Conservation (phyloP, 331 rosid genomes). For the Rosa hybrid region DNA sequence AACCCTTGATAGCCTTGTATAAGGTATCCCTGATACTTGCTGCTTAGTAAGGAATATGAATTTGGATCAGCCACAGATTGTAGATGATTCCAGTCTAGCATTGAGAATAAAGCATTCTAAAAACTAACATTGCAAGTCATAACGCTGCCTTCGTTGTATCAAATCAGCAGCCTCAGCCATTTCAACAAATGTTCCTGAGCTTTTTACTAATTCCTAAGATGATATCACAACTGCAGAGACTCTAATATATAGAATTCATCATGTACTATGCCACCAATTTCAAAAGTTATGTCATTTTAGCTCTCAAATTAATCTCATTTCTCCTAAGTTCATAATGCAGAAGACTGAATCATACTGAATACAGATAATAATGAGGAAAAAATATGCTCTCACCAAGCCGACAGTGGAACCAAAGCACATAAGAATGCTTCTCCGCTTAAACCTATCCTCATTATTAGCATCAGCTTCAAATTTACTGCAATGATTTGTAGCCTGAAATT, state of each 20-base stretch:
- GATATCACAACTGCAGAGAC: constrained; percentile 58
- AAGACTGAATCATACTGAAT: background rate
- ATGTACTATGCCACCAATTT: no score
- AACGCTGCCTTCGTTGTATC: constrained; percentile 86
- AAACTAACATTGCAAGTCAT: constrained; percentile 75
- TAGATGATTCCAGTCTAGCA: constrained; percentile 12
- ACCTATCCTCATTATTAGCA: constrained; percentile 33
- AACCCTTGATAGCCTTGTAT: constrained; percentile 68
- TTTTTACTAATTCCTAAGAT: constrained; percentile 65
- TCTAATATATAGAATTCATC: constrained; percentile 12
- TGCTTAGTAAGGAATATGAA: constrained; percentile 39
- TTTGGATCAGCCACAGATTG: constrained; percentile 19
- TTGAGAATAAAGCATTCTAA: constrained; percentile 13
- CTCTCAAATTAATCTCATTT: no score
- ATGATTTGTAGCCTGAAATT: constrained; percentile 52
- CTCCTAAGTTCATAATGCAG: no score
- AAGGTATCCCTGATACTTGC: constrained; percentile 73
- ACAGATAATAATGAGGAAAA: constrained; percentile 5
- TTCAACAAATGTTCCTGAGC: constrained; percentile 54
- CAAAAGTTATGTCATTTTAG: no score
- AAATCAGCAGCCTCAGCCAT: constrained; percentile 86
- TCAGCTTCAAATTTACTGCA: constrained; percentile 47
- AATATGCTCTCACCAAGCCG: constrained; percentile 65
- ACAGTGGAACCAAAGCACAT: constrained; percentile 60
- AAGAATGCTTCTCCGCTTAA: constrained; percentile 68